Evolutionary conservation across 257 asterid genomes (phyloP).

Genomic region (Buddleja alternifolia): DNA sequence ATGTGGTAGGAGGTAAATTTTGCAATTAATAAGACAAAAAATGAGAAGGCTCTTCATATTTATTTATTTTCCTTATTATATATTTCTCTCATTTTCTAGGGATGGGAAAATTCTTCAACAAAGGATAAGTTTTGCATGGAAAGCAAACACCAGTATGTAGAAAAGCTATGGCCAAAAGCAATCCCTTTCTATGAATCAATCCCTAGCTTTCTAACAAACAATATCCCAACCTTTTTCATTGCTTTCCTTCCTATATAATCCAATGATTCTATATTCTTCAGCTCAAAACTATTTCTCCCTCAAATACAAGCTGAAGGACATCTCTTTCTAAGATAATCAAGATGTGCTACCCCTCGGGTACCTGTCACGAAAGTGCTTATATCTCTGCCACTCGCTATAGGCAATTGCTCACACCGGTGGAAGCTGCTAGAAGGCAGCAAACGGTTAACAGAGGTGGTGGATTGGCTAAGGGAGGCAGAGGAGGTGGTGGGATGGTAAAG

Average conservation of each 20-base stretch:
- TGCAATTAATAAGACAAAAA: too few species aligned
- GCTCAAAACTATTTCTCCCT: constrained; percentile 8
- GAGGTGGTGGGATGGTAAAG: constrained; percentile 32
- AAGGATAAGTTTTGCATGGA: constrained; percentile 45
- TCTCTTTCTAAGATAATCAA: neutral
- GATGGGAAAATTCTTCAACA: constrained; percentile 12
- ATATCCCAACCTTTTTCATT: constrained; percentile 31
- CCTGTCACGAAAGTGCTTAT: constrained; percentile 27
- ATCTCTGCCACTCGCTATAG: constrained; percentile 5
- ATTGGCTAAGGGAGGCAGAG: constrained; percentile 17
- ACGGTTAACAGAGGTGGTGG: constrained; percentile 2
- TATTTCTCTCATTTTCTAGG: too few species aligned
- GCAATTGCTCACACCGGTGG: constrained; percentile 8
- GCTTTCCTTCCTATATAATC: constrained; percentile 37
- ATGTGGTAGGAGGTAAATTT: too few species aligned
- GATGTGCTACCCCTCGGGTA: constrained; percentile 47
- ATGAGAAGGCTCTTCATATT: too few species aligned
- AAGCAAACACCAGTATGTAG: constrained; percentile 21
- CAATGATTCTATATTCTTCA: constrained; percentile 34
- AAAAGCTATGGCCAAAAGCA: constrained; percentile 27
- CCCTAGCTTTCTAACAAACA: constrained; percentile 30
- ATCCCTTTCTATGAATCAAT: constrained; percentile 47
- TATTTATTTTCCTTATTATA: too few species aligned
- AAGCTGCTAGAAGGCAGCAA: constrained; percentile 20
- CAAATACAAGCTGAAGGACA: neutral